phyloP scores from a whole-genome alignment of 2,329 filamentous ascomycete species.

The Mycosphaerella sp. region DNA sequence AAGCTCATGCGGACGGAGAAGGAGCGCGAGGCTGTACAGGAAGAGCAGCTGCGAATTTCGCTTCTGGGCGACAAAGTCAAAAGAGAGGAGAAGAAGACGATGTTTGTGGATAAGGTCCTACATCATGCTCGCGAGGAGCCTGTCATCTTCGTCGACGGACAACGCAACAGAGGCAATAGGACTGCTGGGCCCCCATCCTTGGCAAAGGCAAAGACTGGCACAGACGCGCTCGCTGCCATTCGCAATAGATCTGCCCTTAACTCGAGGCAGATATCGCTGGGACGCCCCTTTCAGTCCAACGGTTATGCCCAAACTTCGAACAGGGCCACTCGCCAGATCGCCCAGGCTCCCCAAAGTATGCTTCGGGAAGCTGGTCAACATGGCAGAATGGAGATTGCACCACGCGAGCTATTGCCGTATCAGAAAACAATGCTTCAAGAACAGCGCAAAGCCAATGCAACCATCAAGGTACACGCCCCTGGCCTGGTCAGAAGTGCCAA shows the following conservation, averaged over 20 bases:
- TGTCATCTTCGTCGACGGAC: slow-evolving; percentile 17
- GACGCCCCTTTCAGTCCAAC: slow-evolving; percentile 12
- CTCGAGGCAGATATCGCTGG: slow-evolving; percentile 12
- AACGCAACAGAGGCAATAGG: slow-evolving; percentile 8
- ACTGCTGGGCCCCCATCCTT: slow-evolving; percentile 1
- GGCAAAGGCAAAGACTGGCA: slow-evolving; percentile 14
- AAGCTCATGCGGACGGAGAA: slow-evolving; percentile 40
- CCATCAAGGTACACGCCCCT: slow-evolving; percentile 13
- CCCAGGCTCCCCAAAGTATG: slow-evolving; percentile 18
- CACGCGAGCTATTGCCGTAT: slow-evolving; percentile 19
- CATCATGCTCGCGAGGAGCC: slow-evolving; percentile 15
- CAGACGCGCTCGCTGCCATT: slow-evolving; percentile 21
- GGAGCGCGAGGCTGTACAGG: slow-evolving; percentile 29
- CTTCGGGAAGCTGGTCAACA: slow-evolving; percentile 9
- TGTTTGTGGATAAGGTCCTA: slow-evolving; percentile 24
- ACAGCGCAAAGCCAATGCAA: slow-evolving; percentile 7
- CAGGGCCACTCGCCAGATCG: slow-evolving; percentile 17
- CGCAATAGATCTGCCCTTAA: slow-evolving; percentile 18
- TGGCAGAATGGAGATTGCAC: slow-evolving; percentile 14
- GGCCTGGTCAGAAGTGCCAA: slow-evolving; percentile 4
- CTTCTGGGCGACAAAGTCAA: slow-evolving; percentile 56
- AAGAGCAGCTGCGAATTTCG: slow-evolving; percentile 39
- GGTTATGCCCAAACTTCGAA: not conserved
- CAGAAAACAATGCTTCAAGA: slow-evolving; percentile 16
- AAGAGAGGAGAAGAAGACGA: slow-evolving; percentile 49